These are phyloP conservation scores for Beauveria brongniartii DNA, from an alignment of 2,329 filamentous ascomycete species.

Conservation along the genomic window DNA sequence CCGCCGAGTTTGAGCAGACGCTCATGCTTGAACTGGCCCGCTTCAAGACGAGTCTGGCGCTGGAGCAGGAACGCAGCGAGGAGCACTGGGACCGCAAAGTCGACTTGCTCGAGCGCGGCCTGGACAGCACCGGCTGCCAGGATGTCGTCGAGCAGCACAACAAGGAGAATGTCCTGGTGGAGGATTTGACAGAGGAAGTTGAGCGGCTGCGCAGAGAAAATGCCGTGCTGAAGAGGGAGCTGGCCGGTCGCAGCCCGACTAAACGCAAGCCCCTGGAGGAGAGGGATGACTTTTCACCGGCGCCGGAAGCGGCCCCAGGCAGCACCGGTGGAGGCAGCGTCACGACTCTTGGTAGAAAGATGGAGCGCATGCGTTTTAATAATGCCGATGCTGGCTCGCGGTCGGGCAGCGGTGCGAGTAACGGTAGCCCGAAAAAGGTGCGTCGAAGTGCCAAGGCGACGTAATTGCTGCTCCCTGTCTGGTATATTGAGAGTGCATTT, in stretches of 20 bases:
- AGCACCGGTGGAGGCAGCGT: conserved; percentile 17
- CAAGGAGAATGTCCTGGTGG: conserved; percentile 54
- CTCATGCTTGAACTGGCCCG: conserved; percentile 66
- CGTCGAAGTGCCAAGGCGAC: conserved; percentile 25
- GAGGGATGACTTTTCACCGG: conserved; percentile 32
- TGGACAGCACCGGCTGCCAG: conserved; percentile 27
- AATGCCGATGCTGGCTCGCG: conserved; percentile 27
- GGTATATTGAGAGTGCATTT: not conserved
- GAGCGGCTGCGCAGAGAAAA: conserved; percentile 59
- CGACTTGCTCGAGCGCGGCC: conserved; percentile 49
- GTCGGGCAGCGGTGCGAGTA: conserved; percentile 20
- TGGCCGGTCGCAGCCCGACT: conserved; percentile 54
- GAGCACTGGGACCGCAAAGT: conserved; percentile 85
- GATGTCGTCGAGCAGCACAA: conserved; percentile 44
- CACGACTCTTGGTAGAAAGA: conserved; percentile 33
- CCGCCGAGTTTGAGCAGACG: conserved; percentile 72
- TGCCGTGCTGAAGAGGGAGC: conserved; percentile 55
- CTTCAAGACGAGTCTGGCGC: conserved; percentile 73
- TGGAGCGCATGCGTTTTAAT: conserved; percentile 42
- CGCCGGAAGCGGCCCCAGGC: conserved; percentile 2
- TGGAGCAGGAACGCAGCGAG: conserved; percentile 72
- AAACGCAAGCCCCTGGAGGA: conserved; percentile 50
- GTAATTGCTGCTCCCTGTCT: not conserved
- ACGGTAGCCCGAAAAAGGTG: conserved; percentile 45
- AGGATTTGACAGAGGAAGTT: conserved; percentile 64